phyloP scores from a whole-genome alignment of 2,329 filamentous ascomycete genomes.

The Trichoderma atroviride region DNA sequence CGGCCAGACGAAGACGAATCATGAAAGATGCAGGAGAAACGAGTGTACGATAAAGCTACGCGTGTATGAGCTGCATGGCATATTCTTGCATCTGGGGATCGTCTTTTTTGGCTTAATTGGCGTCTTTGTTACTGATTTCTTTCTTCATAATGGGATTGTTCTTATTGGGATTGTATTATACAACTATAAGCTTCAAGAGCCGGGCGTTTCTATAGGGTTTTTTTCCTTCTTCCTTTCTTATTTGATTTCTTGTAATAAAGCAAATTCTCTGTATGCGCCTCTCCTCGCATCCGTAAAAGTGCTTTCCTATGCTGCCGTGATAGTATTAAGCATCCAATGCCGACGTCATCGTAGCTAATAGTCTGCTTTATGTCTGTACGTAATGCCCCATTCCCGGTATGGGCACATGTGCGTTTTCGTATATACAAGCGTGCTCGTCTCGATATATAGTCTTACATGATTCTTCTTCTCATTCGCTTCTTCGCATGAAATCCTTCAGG shows the following conservation, averaged over 20 bases:
- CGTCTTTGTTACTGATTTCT: background rate
- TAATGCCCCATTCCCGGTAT: background rate
- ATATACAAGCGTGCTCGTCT: conserved; percentile 13
- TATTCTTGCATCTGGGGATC: background rate
- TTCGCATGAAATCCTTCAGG: background rate
- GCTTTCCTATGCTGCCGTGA: background rate
- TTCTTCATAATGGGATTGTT: background rate
- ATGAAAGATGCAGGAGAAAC: background rate
- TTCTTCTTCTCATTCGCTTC: background rate
- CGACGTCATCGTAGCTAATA: background rate
- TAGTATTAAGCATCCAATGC: background rate
- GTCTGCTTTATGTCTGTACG: background rate
- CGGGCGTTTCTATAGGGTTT: conserved; percentile 19
- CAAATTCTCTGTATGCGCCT: conserved; percentile 11
- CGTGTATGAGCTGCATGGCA: background rate
- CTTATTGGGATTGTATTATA: conserved; percentile 25
- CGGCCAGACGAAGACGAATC: conserved; percentile 59
- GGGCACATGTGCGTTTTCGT: background rate
- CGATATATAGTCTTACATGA: background rate
- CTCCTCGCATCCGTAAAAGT: background rate
- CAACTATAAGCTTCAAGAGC: conserved; percentile 26
- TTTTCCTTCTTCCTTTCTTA: background rate
- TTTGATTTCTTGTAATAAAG: background rate
- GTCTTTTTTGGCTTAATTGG: background rate
- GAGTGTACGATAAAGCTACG: conserved; percentile 3